Evolutionary conservation across 768 basidiomycete genomes (phyloP), one percentile per base, ranked within the genome.

Genomic region (Kwoniella bestiolae): DNA sequence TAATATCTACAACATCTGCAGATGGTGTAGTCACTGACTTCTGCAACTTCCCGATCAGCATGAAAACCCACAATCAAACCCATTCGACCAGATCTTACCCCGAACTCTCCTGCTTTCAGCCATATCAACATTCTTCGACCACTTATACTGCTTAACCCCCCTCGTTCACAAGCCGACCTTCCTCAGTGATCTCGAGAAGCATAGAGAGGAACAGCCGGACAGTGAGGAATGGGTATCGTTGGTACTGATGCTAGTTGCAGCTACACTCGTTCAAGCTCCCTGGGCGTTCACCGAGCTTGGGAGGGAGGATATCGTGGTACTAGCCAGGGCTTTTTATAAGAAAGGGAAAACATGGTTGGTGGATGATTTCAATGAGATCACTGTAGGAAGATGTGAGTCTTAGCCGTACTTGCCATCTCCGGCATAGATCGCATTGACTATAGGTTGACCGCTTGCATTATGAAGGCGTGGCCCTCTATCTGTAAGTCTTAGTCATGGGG

Each of bases 141-240:
- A 91, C 76, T 91, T 94, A 55, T 92, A 93, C 80, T 90, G 91
- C 7, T 85, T 94, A 35, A 94, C 91, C 12, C 93, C 93, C 5
- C 92, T 90, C 79, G 83, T 95, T 47, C 93, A 95, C 82, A 90
- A 90, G 75, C 91, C 91, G 28, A 91, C 90, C 1, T 94, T 93
- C 79, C 88, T 92, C 87, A 88, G 90, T 18, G 93, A 92, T 82
- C 83, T 95, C 29, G 87, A 89, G 66, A 83, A 87, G 0, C 86
- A 86, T 46, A 82, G 91, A 63, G 93, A 94, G 82, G 91, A 93
- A 75, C 86, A 87, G 21, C 63, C 64, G 23, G 75, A 59, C 9
- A 90, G 94, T 73, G 91, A 92, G 25, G 86, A 94, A 34, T 94
- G 94, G 83, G 94, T 91, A 73, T 90, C 92, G 5, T 83, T 94